Evolutionary conservation across 495 filamentous ascomycete species (phyloP), one percentile per base, ranked within the genome.

Genomic region (Aspergillus funiculosus): DNA sequence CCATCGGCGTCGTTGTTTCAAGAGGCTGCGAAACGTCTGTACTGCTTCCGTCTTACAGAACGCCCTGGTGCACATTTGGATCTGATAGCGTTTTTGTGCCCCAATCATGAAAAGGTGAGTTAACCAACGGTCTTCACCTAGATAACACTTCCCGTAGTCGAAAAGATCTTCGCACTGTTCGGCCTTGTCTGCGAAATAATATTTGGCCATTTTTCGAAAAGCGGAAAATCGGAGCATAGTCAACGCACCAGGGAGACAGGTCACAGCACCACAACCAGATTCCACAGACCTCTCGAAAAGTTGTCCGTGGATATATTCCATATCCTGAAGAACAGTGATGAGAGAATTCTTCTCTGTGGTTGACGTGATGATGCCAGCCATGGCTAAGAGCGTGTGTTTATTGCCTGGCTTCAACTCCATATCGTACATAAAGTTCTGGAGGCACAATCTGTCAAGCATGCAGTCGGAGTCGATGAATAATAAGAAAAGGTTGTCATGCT

Each of bases 101-200:
- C 89, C 91, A 54, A 98, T 92, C 92, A 98, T 98, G 73, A 98
- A 96, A 43, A 98, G 78, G 71, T 98, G 92, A 2, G 92, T 98
- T 46, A 98, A 74, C 91, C 92, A 97, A 31, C 92, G 79, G 67
- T 98, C 92, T 66, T 98, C 92, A 6, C 92, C 92, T 35, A 98
- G 67, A 66, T 98, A 90, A 55, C 87, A 90, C 66, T 96, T 97
- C 28, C 85, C 89, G 51, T 86, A 98, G 60, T 98, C 92, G 60
- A 98, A 98, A 14, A 97, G 75, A 67, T 98, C 92, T 29, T 94
- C 87, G 57, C 89, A 94, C 60, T 94, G 86, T 62, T 95, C 92
- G 11, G 88, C 88, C 59, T 96, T 95, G 67, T 97, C 92, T 10
- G 92, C 88, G 59, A 98, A 98, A 69, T 98, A 98, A 67, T 95